Conservation (phyloP, 164 flowering plant species). For the Sextonia rubra region DNA sequence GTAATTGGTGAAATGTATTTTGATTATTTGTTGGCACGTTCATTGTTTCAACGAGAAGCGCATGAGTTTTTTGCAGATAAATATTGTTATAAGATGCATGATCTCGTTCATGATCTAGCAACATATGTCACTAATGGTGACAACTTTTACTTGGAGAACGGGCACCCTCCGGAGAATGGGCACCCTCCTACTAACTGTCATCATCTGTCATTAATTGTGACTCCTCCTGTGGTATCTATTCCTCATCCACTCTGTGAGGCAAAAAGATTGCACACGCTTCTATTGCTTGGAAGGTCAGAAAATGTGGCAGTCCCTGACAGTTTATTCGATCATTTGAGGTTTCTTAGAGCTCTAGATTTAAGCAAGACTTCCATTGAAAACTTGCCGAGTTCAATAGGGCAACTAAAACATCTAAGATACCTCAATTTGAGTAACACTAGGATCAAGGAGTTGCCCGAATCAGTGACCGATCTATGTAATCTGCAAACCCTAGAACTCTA, state of each 20-base stretch:
- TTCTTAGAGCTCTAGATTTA: background rate
- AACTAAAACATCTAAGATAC: background rate
- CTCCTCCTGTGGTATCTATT: background rate
- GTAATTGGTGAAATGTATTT: slow-evolving; percentile 1
- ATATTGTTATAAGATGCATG: background rate
- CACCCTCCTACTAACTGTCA: background rate
- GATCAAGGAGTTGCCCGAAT: background rate
- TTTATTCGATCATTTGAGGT: background rate
- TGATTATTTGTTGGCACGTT: background rate
- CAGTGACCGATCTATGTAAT: background rate
- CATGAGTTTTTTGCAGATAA: rapidly evolving
- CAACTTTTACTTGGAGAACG: background rate
- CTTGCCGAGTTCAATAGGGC: background rate
- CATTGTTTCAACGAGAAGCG: background rate
- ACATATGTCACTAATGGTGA: background rate
- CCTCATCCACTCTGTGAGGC: background rate
- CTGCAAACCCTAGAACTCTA: background rate
- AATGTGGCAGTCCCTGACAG: background rate
- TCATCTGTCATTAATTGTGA: background rate
- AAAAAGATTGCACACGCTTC: background rate
- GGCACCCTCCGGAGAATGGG: background rate
- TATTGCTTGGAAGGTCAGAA: background rate
- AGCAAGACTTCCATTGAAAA: background rate
- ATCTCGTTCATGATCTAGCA: background rate
- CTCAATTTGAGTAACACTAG: background rate